phyloP scores from a whole-genome alignment of 345 rosid genomes.

The Melastoma malabathricum region DNA sequence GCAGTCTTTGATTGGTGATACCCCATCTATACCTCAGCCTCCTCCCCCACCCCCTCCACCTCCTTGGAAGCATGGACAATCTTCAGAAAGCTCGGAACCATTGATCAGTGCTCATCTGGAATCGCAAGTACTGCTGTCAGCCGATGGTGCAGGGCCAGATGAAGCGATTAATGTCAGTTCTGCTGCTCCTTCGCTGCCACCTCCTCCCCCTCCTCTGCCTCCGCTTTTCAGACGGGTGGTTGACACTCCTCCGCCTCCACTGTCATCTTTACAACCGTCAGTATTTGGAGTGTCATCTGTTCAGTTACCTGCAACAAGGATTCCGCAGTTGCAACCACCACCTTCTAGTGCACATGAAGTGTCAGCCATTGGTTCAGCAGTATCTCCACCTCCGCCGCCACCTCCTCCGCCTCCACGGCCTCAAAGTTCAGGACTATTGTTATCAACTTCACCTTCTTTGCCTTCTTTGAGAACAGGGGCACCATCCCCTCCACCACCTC shows the following conservation, averaged over 20 bases:
- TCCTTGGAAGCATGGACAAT: slow-evolving; percentile 1
- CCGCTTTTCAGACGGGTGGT: slow-evolving; percentile 1
- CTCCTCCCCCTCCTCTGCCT: slow-evolving; percentile 8
- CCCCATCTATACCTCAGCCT: slow-evolving; percentile 1
- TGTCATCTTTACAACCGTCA: slow-evolving; percentile 1
- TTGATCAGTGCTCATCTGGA: slow-evolving; percentile 1
- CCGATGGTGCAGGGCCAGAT: background rate
- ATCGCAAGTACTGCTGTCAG: no score
- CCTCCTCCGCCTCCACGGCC: slow-evolving; percentile 11
- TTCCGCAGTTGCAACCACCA: no score
- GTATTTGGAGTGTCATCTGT: slow-evolving; percentile 3
- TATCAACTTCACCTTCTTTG: no score
- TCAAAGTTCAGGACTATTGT: background rate
- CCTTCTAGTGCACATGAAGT: no score
- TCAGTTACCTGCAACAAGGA: slow-evolving; percentile 8
- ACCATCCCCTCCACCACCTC: no score
- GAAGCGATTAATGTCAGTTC: slow-evolving; percentile 1
- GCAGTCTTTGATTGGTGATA: no score
- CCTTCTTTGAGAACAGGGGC: no score
- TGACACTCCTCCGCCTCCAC: slow-evolving; percentile 11
- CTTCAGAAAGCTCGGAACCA: background rate
- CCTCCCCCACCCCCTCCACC: slow-evolving; percentile 5
- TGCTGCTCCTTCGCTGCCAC: slow-evolving; percentile 26
- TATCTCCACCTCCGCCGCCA: slow-evolving; percentile 8
- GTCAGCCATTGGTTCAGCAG: no score